phyloP scores from a whole-genome alignment of 1,284 basidiomycete species.

The Ganoderma resinaceum region DNA sequence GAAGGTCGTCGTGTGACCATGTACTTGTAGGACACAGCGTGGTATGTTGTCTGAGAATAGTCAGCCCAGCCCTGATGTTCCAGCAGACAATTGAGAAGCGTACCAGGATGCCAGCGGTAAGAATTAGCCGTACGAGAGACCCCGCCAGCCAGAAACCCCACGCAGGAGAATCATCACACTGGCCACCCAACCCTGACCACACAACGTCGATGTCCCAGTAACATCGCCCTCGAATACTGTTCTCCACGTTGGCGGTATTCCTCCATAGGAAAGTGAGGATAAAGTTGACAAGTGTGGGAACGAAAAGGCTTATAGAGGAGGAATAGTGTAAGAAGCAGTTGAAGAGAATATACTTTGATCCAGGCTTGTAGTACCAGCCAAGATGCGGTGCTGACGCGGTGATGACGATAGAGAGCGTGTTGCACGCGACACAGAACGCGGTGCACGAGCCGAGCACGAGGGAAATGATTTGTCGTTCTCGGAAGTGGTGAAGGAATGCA shows the following conservation, averaged over 20 bases:
- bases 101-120: conserved; percentile 60
- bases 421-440: conserved; percentile 62
- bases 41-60: conserved; percentile 45
- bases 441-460: conserved; percentile 68
- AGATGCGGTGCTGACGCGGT: conserved; percentile 51
- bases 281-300: conserved; percentile 60
- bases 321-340: conserved; percentile 46
- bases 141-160: conserved; percentile 63
- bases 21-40: conserved; percentile 43
- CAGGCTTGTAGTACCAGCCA: conserved; percentile 39
- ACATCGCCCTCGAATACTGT: conserved; percentile 56
- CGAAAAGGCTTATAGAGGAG: conserved; percentile 56
- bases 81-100: conserved; percentile 37
- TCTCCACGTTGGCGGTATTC: conserved; percentile 43
- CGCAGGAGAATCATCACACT: conserved; percentile 38
- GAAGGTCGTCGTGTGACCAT: conserved; percentile 35
- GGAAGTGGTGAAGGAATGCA: conserved; percentile 47
- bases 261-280: conserved; percentile 59
- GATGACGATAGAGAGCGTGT: conserved; percentile 50
- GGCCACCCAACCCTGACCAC: conserved; percentile 54
- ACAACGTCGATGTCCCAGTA: conserved; percentile 67
- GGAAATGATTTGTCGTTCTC: conserved; percentile 48
- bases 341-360: conserved; percentile 33
- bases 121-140: conserved; percentile 54
- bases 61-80: conserved; percentile 1